Conservation (phyloP, 352 stramenopile genomes). For the Globisporangium paddicum region DNA sequence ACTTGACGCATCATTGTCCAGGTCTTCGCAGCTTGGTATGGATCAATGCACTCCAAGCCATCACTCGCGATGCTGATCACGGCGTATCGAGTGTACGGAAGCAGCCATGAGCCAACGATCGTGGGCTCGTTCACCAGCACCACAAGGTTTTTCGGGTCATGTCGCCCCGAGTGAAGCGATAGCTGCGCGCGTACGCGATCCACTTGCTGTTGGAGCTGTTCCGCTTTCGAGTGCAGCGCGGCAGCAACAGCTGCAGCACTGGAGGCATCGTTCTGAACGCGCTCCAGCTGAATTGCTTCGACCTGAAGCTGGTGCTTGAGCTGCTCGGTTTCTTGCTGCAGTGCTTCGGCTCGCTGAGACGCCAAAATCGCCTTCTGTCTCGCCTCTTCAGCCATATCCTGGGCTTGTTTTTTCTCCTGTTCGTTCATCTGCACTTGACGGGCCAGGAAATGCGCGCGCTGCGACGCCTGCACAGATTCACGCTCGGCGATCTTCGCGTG, state of each 20-base stretch:
- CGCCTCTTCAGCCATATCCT: constrained; percentile 67
- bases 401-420: constrained; percentile 68
- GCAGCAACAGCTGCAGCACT: constrained; percentile 59
- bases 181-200: constrained; percentile 73
- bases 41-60: constrained; percentile 37
- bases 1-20: constrained; percentile 76
- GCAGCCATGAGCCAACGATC: constrained; percentile 75
- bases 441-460: constrained; percentile 57
- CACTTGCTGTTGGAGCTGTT: constrained; percentile 71
- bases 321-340: constrained; percentile 70
- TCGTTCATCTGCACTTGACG: constrained; percentile 84
- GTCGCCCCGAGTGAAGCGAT: constrained; percentile 63
- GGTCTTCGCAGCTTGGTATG: constrained; percentile 67
- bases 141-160: constrained; percentile 77
- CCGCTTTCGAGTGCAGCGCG: constrained; percentile 63
- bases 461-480: constrained; percentile 68
- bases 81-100: constrained; percentile 81
- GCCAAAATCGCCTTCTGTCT: constrained; percentile 48
- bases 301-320: constrained; percentile 71
- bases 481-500: constrained; percentile 64
- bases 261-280: constrained; percentile 64
- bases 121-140: constrained; percentile 78
- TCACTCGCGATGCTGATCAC: constrained; percentile 76
- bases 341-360: constrained; percentile 60
- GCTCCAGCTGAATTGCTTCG: constrained; percentile 63